These are phyloP conservation scores for Lecanicillium sp. DNA, from an alignment of 2,329 filamentous ascomycete genomes.

Conservation along the genomic window DNA sequence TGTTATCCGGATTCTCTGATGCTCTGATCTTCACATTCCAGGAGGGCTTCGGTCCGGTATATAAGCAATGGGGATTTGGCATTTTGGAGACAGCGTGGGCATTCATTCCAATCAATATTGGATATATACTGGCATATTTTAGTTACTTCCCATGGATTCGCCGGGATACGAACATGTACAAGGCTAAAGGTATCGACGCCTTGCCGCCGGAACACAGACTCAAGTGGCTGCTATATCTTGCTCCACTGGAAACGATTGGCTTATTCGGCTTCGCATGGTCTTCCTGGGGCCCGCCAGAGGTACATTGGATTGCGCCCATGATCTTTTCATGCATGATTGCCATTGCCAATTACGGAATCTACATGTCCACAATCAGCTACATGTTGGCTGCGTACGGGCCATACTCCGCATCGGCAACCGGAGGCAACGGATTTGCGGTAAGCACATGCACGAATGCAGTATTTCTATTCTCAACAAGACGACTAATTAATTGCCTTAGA, in stretches of 20 bases:
- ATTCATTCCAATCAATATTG: slow-evolving; percentile 23
- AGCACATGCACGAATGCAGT: no score
- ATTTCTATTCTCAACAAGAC: no score
- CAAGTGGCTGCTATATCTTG: slow-evolving; percentile 52
- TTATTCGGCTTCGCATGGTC: slow-evolving; percentile 56
- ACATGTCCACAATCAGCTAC: slow-evolving; percentile 61
- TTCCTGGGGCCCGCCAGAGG: slow-evolving; percentile 38
- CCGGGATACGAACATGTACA: slow-evolving; percentile 21
- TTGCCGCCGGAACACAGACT: slow-evolving; percentile 45
- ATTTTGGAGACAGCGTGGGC: slow-evolving; percentile 17
- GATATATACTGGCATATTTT: slow-evolving; percentile 51
- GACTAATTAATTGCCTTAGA: slow-evolving; percentile 11
- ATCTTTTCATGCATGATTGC: slow-evolving; percentile 52
- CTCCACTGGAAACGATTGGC: slow-evolving; percentile 50
- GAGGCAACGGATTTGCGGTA: slow-evolving; percentile 54
- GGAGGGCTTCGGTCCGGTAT: slow-evolving; percentile 52
- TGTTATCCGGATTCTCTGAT: slow-evolving; percentile 56
- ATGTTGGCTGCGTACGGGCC: slow-evolving; percentile 60
- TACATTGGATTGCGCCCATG: slow-evolving; percentile 55
- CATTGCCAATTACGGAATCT: slow-evolving; percentile 55
- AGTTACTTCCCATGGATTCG: slow-evolving; percentile 48
- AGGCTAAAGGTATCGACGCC: slow-evolving; percentile 33
- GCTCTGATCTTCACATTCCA: slow-evolving; percentile 61
- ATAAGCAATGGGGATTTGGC: slow-evolving; percentile 49
- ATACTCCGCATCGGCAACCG: slow-evolving; percentile 57